Base-by-base conservation (phyloP, 805 yeast species). In the Debaryomyces maramus region DNA sequence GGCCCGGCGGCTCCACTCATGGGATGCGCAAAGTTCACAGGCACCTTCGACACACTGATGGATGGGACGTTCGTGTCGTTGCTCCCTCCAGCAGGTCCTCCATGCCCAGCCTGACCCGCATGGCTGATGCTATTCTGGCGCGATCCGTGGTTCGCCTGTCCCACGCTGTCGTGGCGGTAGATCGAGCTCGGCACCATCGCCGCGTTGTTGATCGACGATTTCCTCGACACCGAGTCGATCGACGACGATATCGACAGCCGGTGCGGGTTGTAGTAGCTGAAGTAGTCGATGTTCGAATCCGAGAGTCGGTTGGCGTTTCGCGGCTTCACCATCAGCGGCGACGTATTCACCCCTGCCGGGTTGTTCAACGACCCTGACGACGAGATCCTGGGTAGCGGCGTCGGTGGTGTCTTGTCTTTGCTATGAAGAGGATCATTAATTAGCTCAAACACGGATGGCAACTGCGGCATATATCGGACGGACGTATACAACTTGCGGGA, bases 401-500 rank as follows among this genome's bases (percentile, higher is more conserved):
- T 13, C 15, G 34, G 23, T 11, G 34, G 34, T n/a, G 22, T 18
- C 23, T n/a, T 20, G 19, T 17, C 22, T 11, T 18, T 32, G 9
- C 10, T 33, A 14, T 33, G 36, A 21, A 33, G 16, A 2, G 36
- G 36, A 33, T 33, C 18, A 15, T 33, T 39, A 13, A 43, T 43
- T 26, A 43, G 28, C 34, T 43, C 46, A 19, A 41, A 43, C 32
- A 43, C 46, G 7, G 46, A 39, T 13, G 46, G 46, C 11, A 43
- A 35, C 23, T 38, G 46, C 6, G 46, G 46, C 46, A 43, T 43
- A 29, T 28, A 20, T 33, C 26, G 20, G n/a, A n/a, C n/a, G n/a
- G n/a, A n/a, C n/a, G n/a, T n/a, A n/a, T n/a, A n/a, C n/a, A n/a
- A n/a, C n/a, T n/a, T n/a, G n/a, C n/a, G n/a, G n/a, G n/a, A n/a